Conservation (phyloP, 495 filamentous ascomycete species). For the Aspergillus cavernicola region DNA sequence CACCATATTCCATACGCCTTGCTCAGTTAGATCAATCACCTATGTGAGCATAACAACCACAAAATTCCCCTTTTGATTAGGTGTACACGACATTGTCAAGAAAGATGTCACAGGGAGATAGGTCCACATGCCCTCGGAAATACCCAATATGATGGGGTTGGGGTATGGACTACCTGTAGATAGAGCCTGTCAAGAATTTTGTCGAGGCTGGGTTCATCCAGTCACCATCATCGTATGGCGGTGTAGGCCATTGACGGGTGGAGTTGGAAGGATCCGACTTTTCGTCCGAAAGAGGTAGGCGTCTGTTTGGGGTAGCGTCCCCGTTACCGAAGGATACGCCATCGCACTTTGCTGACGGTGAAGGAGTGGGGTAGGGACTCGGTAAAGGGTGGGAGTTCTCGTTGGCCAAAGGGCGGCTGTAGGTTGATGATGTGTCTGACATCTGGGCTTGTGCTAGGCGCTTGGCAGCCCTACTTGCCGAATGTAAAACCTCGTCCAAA, state of each 20-base stretch:
- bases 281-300: constrained; percentile 54
- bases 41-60: constrained; percentile 21
- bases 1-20: constrained; percentile 39
- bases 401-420: constrained; percentile 48
- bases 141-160: background rate
- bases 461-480: constrained; percentile 53
- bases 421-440: constrained; percentile 36
- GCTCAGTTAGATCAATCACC: constrained; percentile 23
- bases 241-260: constrained; percentile 87
- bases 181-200: constrained; percentile 63
- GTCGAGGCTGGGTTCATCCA: constrained; percentile 79
- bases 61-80: constrained; percentile 26
- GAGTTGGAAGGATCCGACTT: constrained; percentile 54
- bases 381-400: constrained; percentile 52
- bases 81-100: constrained; percentile 12
- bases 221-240: constrained; percentile 85
- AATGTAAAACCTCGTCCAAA: constrained; percentile 73
- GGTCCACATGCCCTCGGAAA: constrained; percentile 6
- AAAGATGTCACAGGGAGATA: constrained; percentile 16
- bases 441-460: constrained; percentile 49
- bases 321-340: constrained; percentile 62
- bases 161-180: constrained; percentile 39
- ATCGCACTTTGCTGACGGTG: constrained; percentile 79
- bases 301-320: constrained; percentile 44
- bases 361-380: constrained; percentile 90